Conservation (phyloP, 192 early-diverging fungal genomes). For the Borealophlyctis nickersoniae region DNA sequence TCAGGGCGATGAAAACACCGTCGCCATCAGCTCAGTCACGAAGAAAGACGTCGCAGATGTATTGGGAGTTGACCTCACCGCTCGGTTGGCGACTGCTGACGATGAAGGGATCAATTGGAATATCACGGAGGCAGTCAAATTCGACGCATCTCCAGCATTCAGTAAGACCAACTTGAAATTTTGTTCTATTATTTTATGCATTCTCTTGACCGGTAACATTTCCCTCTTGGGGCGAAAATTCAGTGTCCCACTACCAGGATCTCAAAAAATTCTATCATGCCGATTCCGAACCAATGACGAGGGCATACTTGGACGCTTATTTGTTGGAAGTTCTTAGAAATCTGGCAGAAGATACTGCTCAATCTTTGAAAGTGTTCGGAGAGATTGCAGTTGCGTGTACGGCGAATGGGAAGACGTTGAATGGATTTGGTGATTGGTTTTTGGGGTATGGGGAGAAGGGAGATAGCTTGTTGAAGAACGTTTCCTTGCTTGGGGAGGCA, state of each 20-base stretch:
- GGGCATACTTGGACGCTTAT: background rate
- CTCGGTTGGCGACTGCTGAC: background rate
- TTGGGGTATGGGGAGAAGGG: conserved; percentile 1
- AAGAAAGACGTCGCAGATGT: background rate
- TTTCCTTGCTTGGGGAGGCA: background rate
- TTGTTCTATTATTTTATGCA: background rate
- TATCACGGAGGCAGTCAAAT: background rate
- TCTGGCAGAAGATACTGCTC: background rate
- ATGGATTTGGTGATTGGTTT: conserved; percentile 4
- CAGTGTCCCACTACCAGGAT: background rate
- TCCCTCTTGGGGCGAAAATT: background rate
- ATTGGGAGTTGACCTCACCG: background rate
- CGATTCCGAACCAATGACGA: conserved; percentile 1
- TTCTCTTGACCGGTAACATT: conserved; percentile 4
- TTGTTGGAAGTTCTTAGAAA: background rate
- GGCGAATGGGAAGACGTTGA: background rate
- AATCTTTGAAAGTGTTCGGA: background rate
- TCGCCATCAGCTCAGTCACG: background rate
- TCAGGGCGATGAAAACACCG: background rate
- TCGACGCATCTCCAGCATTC: background rate
- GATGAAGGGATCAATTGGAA: background rate
- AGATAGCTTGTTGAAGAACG: background rate
- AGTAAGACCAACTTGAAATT: background rate
- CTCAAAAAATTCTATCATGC: background rate
- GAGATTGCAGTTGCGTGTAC: background rate